Conservation (phyloP, 331 rosid species). For the Rhamnella rubrinervis region DNA sequence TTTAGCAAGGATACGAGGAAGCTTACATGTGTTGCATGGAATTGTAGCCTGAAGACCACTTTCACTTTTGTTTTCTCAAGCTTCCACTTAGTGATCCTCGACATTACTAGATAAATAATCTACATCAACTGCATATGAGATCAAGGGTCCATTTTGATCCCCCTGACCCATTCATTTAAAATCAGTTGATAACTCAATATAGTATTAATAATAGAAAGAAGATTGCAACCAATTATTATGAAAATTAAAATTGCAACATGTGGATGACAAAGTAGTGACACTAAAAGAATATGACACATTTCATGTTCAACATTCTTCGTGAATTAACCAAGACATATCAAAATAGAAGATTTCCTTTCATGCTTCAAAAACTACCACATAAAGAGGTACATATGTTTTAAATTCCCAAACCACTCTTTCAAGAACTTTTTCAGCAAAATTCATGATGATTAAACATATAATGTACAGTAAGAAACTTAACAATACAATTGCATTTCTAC, state of each 20-base stretch:
- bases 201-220: neutral
- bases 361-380: neutral
- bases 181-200: neutral
- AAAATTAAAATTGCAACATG: slow-evolving; percentile 1
- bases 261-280: neutral
- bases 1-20: slow-evolving; percentile 6
- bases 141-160: slow-evolving; percentile 25
- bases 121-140: slow-evolving; percentile 28
- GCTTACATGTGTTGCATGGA: slow-evolving; percentile 97
- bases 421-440: neutral
- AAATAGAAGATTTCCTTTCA: neutral
- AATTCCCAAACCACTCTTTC: neutral
- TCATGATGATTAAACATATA: too few species aligned
- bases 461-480: too few species aligned
- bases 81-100: slow-evolving; percentile 90
- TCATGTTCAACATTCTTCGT: neutral
- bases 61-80: slow-evolving; percentile 96
- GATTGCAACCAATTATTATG: neutral
- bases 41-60: slow-evolving; percentile 97
- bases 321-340: neutral
- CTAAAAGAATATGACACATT: neutral
- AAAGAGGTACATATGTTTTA: neutral
- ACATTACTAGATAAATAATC: slow-evolving; percentile 59
- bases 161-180: slow-evolving; percentile 25
- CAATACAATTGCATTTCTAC: too few species aligned